Conservation (phyloP, 805 yeast species). For the Monosporozyma siamensis region DNA sequence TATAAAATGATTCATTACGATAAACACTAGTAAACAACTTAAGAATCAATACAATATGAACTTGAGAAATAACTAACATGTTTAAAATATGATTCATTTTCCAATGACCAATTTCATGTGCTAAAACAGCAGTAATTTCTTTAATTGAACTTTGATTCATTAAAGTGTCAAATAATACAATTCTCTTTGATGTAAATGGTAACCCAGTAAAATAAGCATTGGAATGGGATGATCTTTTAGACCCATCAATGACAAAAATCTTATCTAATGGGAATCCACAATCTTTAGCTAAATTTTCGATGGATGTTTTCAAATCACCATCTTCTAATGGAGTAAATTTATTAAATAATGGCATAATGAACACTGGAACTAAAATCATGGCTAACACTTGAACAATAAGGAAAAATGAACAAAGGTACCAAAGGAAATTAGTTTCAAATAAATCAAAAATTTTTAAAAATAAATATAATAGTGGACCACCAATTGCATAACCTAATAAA, state of each 20-base stretch:
- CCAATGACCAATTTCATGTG: slow-evolving; percentile 99
- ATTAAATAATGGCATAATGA: slow-evolving; percentile 89
- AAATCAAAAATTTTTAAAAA: slow-evolving; percentile 73
- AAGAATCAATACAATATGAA: slow-evolving; percentile 55
- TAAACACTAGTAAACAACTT: slow-evolving; percentile 71
- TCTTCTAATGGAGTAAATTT: slow-evolving; percentile 82
- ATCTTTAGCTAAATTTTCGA: slow-evolving; percentile 66
- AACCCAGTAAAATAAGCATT: slow-evolving; percentile 94
- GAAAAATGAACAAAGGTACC: slow-evolving; percentile 66
- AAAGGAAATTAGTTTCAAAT: slow-evolving; percentile 73
- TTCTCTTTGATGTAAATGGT: slow-evolving; percentile 88
- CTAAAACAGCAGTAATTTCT: slow-evolving; percentile 88
- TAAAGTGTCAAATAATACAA: slow-evolving; percentile 87
- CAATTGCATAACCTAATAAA: slow-evolving; percentile 45
- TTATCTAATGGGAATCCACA: slow-evolving; percentile 81
- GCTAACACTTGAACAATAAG: slow-evolving; percentile 62
- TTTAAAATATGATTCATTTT: slow-evolving; percentile 78
- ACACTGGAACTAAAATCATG: slow-evolving; percentile 70
- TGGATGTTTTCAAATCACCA: slow-evolving; percentile 75
- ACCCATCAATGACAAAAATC: slow-evolving; percentile 89
- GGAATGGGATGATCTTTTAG: slow-evolving; percentile 91
- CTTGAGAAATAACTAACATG: slow-evolving; percentile 56
- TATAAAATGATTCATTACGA: slow-evolving; percentile 67
- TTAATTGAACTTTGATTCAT: slow-evolving; percentile 65
- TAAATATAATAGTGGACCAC: slow-evolving; percentile 63